Percentiles rank a stretch among this genome's conserved stretches.
Evolutionary conservation across 2,329 filamentous ascomycete species (phyloP).

Genomic region (Ceratocystis huliohia): DNA sequence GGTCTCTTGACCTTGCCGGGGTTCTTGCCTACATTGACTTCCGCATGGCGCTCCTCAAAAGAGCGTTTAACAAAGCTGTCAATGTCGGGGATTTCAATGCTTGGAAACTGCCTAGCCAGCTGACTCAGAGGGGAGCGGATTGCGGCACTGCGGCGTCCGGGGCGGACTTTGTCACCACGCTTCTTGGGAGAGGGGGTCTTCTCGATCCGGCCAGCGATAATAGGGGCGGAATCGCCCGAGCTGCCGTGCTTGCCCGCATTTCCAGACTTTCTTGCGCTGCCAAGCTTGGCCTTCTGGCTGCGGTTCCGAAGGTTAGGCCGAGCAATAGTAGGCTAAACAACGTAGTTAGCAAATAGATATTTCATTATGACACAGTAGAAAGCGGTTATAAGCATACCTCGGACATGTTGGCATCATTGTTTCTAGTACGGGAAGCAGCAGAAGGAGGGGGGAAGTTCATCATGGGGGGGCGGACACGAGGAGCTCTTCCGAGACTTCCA

Average conservation of each 20-base stretch:
- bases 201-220: constrained; percentile 14
- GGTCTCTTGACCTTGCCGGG: constrained; percentile 73
- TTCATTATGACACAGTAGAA: neutral
- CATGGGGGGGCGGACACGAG: too few relatives aligned
- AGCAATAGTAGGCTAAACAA: neutral
- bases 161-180: constrained; percentile 25
- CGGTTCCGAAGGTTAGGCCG: constrained; percentile 16
- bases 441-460: neutral
- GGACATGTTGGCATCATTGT: neutral
- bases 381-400: neutral
- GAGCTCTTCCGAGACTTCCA: too few relatives aligned
- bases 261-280: neutral
- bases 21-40: constrained; percentile 55
- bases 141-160: constrained; percentile 29
- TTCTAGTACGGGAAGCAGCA: neutral
- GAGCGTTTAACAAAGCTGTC: constrained; percentile 64
- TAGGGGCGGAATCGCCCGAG: neutral
- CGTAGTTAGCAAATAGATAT: neutral
- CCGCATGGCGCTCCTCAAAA: constrained; percentile 49
- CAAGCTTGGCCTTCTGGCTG: neutral
- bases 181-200: constrained; percentile 23
- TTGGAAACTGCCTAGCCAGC: constrained; percentile 49
- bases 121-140: constrained; percentile 58
- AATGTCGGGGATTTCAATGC: constrained; percentile 63
- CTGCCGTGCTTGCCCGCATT: neutral